These are phyloP conservation scores for Microascus cirrosus DNA, from an alignment of 2,329 filamentous ascomycete genomes.

Conservation along the genomic window DNA sequence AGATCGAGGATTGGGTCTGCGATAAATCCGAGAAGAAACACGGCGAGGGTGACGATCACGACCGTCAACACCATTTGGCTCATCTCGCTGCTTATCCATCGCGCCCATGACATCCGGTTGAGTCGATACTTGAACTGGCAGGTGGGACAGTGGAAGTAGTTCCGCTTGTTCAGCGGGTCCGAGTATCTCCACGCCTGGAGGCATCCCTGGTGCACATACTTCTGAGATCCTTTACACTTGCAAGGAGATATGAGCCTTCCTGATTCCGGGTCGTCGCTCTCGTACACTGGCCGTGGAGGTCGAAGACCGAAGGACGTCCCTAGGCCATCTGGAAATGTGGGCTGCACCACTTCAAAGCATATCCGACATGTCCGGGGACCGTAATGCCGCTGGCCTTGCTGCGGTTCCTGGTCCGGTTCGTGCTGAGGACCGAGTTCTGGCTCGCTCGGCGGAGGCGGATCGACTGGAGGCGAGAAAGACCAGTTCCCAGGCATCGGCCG, in stretches of 20 bases:
- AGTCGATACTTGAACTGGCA: conserved; percentile 77
- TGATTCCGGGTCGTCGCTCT: conserved; percentile 60
- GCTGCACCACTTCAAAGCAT: conserved; percentile 60
- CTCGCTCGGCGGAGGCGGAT: background rate
- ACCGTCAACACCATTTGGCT: conserved; percentile 63
- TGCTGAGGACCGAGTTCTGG: background rate
- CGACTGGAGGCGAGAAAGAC: background rate
- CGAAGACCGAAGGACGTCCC: conserved; percentile 20
- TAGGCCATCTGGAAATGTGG: conserved; percentile 28
- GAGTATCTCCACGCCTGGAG: conserved; percentile 72
- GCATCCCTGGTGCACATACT: conserved; percentile 90
- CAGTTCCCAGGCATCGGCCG: background rate
- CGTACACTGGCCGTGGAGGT: conserved; percentile 40
- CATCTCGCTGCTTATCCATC: conserved; percentile 53
- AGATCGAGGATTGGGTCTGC: conserved; percentile 87
- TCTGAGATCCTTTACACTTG: conserved; percentile 84
- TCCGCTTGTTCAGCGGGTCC: conserved; percentile 51
- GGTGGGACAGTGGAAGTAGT: conserved; percentile 81
- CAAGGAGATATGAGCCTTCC: conserved; percentile 81
- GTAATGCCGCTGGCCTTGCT: conserved; percentile 35
- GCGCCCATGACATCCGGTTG: conserved; percentile 64
- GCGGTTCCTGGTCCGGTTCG: background rate
- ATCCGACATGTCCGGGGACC: conserved; percentile 75
- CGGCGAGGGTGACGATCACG: conserved; percentile 54
- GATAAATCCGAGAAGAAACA: conserved; percentile 82